These are phyloP conservation scores for Cucurbita argyrosperma DNA, from an alignment of 306 rosid genomes.

Conservation along the genomic window DNA sequence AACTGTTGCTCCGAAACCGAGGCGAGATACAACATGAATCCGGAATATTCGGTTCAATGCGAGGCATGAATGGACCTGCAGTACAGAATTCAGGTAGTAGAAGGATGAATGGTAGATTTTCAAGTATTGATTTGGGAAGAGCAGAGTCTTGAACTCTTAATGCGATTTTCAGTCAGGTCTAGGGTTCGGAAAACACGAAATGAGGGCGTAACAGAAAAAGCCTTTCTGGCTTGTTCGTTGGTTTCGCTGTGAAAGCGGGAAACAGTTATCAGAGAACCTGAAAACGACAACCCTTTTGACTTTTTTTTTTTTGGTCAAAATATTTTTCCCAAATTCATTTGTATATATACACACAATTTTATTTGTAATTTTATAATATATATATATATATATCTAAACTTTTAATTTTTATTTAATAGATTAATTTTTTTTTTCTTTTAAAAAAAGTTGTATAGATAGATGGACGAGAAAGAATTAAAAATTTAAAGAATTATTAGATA, in stretches of 20 bases:
- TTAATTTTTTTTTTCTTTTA: no score
- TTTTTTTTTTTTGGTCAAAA: not conserved
- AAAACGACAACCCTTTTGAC: not conserved
- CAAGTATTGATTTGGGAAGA: not conserved
- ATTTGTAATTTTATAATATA: no score
- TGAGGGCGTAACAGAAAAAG: not conserved
- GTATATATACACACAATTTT: no score
- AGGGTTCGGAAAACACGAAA: not conserved
- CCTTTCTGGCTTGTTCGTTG: not conserved
- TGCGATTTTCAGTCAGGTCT: not conserved
- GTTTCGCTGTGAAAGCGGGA: constrained; percentile 12
- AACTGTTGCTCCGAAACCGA: not conserved
- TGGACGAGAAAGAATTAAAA: no score
- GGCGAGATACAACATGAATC: constrained; percentile 3
- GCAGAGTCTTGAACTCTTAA: not conserved
- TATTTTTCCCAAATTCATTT: no score
- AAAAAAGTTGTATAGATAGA: no score
- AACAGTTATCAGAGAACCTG: not conserved
- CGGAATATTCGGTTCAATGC: not conserved
- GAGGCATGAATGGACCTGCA: not conserved
- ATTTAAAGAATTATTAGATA: no score
- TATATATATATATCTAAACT: no score
- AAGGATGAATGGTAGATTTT: not conserved
- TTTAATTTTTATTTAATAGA: no score
- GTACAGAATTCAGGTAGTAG: not conserved